Conservation (phyloP, 257 asterid species). For the Plantago elongata region DNA sequence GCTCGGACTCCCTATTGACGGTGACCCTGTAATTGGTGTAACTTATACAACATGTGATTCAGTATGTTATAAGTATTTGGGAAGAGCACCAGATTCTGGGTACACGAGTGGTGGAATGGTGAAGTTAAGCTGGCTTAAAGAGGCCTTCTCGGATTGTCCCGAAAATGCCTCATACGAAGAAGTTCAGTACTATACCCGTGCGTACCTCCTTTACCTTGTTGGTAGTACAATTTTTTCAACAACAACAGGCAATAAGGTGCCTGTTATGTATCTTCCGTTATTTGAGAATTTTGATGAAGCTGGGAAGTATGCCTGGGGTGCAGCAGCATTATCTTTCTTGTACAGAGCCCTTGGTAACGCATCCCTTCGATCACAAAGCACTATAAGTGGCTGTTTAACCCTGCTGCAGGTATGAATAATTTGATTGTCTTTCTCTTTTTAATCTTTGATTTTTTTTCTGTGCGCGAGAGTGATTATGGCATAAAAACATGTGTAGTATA, state of each 20-base stretch:
- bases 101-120: conserved; percentile 57
- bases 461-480: too few relatives aligned
- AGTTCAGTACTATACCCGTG: conserved; percentile 72
- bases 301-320: conserved; percentile 97
- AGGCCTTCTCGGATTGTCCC: conserved; percentile 70
- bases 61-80: conserved; percentile 33
- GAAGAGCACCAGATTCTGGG: conserved; percentile 37
- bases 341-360: conserved; percentile 97
- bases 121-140: conserved; percentile 97
- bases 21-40: conserved; percentile 92
- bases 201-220: conserved; percentile 87
- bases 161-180: conserved; percentile 63
- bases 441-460: too few relatives aligned
- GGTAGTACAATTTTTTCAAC: conserved; percentile 95
- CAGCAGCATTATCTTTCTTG: conserved; percentile 83
- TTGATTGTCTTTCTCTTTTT: too few relatives aligned
- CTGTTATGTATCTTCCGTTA: conserved; percentile 92
- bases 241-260: conserved; percentile 96
- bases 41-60: conserved; percentile 63
- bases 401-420: conserved; percentile 66
- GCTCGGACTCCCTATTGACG: conserved; percentile 86
- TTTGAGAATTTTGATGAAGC: conserved; percentile 85
- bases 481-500: too few relatives aligned
- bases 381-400: conserved; percentile 90
- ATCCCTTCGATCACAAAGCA: conserved; percentile 87